Base-by-base conservation (phyloP, 2,329 filamentous ascomycete species). In the Nemania sp. region DNA sequence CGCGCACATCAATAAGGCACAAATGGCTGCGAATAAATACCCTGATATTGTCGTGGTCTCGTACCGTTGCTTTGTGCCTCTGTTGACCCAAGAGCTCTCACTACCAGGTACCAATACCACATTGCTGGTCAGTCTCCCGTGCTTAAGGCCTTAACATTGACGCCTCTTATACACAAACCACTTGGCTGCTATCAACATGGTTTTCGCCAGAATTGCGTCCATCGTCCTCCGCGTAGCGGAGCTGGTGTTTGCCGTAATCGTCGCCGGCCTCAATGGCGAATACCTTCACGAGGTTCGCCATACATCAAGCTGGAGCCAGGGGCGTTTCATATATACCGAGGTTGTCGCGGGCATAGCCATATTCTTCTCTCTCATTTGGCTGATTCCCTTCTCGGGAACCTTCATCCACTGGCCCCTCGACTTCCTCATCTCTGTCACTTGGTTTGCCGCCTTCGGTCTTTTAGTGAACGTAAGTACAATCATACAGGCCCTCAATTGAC, bases 401-500 rank as follows among this genome's bases (percentile, higher is more conserved):
- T 90, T 91, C 70, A 78, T 85, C 57, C 80, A 86, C 70, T 92
- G 86, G 80, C 86, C 86, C 0, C 75, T 85, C 62, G 89, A 93
- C 66, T 64, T 91, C 22, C 61, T 91, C 64, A 75, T 91, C 61
- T 86, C 84, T 39, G 72, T 86, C 50, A 77, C 81, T 43, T 91
- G 87, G 87, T 90, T 89, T 66, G 80, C 82, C 22, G 77, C 79
- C 2, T 90, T 90, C 63, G 86, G 84, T 31, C 75, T 90, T 5
- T 75, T 88, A 5, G 83, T 86, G 49, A 75, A 85, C 66, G 79
- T 82, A 72, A 74, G 78, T 76, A 4, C 20, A n/a, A 8, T 37
- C 22, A 26, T 19, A 14, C 5, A 11, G 3, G 11, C 4, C 17
- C 41, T 19, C 17, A 5, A 7, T 3, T 14, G 33, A 14, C 2